A percentile compares a stretch with the other conserved stretches of the same genome.
Evolutionary conservation across 805 yeast species (phyloP).

Genomic region (Wickerhamomyces ciferrii): DNA sequence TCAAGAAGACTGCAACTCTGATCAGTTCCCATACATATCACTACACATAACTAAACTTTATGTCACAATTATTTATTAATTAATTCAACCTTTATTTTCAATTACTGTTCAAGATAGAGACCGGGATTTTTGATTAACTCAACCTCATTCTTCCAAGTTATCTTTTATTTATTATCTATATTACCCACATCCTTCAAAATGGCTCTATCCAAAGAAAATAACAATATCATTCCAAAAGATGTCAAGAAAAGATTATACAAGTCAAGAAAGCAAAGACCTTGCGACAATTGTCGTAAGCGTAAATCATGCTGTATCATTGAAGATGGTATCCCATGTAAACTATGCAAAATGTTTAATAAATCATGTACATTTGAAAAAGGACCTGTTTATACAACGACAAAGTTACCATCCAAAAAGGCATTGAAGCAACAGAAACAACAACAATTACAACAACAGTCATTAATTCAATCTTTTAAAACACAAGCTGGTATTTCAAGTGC

Average conservation of each 20-base stretch:
- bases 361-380: conserved; percentile 28
- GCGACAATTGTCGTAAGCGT: conserved; percentile 30
- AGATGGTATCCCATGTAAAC: conserved; percentile 25
- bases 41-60: not conserved
- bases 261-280: conserved; percentile 29
- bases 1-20: not conserved
- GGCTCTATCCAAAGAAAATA: not conserved
- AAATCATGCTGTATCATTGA: conserved; percentile 31
- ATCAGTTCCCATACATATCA: not conserved
- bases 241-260: conserved; percentile 25
- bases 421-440: not conserved
- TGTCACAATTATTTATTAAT: not conserved
- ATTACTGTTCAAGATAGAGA: not conserved
- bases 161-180: too few species aligned
- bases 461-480: not conserved
- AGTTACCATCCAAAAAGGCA: not conserved
- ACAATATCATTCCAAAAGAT: not conserved
- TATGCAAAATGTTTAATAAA: conserved; percentile 26
- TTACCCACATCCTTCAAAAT: not conserved
- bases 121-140: not conserved
- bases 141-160: not conserved
- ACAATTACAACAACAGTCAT: not conserved
- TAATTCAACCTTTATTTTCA: not conserved
- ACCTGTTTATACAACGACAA: conserved; percentile 11
- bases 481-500: not conserved